phyloP scores from a whole-genome alignment of 108 stramenopile species.

The Bacterosira constricta region DNA sequence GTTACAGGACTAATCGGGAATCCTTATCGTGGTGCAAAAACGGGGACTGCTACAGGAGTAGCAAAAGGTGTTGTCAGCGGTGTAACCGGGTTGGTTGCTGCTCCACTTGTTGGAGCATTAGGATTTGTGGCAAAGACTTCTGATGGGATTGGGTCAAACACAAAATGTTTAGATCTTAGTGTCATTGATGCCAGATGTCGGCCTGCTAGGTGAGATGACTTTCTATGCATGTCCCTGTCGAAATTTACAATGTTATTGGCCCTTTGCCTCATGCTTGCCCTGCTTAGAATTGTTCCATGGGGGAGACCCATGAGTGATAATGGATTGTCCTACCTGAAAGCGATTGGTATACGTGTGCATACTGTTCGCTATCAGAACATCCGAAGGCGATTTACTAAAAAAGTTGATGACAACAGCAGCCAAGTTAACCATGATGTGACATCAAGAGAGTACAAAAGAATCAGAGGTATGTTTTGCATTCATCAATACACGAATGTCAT shows the following conservation, averaged over 20 bases:
- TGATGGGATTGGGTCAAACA: constrained; percentile 24
- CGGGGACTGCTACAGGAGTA: constrained; percentile 5
- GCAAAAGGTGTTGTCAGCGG: constrained; percentile 35
- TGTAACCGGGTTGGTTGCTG: constrained; percentile 16
- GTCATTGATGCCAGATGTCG: constrained; percentile 41
- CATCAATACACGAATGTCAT: too few species aligned
- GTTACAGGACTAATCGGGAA: constrained; percentile 33
- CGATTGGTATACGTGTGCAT: constrained; percentile 31
- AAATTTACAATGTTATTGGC: background rate
- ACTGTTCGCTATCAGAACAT: constrained; percentile 33
- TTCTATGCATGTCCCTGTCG: background rate
- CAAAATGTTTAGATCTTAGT: constrained; percentile 3
- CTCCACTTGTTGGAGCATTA: constrained; percentile 33
- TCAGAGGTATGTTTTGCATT: constrained; percentile 21
- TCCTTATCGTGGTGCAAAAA: constrained; percentile 35
- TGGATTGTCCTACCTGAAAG: constrained; percentile 29
- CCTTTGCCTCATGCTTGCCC: background rate
- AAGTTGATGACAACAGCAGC: background rate
- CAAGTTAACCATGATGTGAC: constrained; percentile 8
- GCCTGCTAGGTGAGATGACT: constrained; percentile 15
- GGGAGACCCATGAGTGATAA: constrained; percentile 12
- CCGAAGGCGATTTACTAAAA: constrained; percentile 8
- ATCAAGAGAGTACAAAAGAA: constrained; percentile 27
- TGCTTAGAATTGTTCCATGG: constrained; percentile 20
- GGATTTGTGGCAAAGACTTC: constrained; percentile 25